Base-by-base conservation (phyloP, 129 eudicot genomes). In the Flaveria robusta region DNA sequence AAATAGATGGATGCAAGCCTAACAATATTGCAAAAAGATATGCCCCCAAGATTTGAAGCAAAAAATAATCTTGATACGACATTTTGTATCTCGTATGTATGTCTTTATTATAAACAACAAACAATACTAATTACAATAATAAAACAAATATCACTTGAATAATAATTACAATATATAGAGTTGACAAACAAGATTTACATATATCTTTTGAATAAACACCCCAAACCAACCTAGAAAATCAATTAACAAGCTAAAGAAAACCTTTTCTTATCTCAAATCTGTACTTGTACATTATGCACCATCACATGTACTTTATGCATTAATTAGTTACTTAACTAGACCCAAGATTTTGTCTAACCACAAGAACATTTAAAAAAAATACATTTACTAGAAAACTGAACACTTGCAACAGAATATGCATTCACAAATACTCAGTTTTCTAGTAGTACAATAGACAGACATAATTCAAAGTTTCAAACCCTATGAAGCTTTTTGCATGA, bases 221-320 rank as follows among this genome's bases (percentile, higher is more conserved):
- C 64, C 66, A 76, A 77, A 69, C 7, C 62, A 77, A 39, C 70
- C 76, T 27, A 77, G 47, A 43, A 55, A 67, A 51, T 68, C 60
- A 67, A 39, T 41, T 2, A 72, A 63, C 45, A 63, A 63, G 11
- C 20, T 27, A 72, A 16, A 26, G 27, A 74, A 62, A 55, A 26
- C 47, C 3, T 52, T 31, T 23, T 52, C 41, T 26, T 20, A 67
- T 67, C 74, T 54, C 69, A 16, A 4, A 22, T 77, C 26, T 69
- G 13, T 13, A 59, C 68, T 63, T 29, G 23, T 29, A 63, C 45
- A 63, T 31, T 8, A 63, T 63, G 68, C 43, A 27, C 15, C 41
- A 60, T 60, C 68, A 63, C 68, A 27, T 63, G 68, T 63, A 63
- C 68, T 15, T 63, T 15, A 63, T 29, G 20, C 7, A 47, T 43